phyloP scores from a whole-genome alignment of 371 early-diverging fungal genomes.

The Mortierella sp. region DNA sequence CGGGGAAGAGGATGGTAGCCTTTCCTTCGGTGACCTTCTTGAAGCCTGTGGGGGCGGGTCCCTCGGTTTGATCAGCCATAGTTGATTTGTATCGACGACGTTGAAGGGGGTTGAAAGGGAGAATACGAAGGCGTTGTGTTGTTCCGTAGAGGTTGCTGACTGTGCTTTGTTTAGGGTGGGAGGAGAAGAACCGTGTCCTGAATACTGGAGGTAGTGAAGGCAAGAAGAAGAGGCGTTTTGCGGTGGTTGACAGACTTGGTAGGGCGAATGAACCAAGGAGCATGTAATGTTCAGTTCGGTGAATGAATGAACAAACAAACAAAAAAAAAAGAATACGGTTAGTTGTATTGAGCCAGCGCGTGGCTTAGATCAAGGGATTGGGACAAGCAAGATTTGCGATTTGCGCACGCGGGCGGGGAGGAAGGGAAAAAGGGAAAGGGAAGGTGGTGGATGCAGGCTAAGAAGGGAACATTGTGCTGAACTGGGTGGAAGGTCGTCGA shows the following conservation, averaged over 20 bases:
- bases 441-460: neutral
- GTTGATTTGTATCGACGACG: slow-evolving; percentile 8
- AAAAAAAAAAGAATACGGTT: slow-evolving; percentile 11
- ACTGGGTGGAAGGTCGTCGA: slow-evolving; percentile 8
- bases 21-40: slow-evolving; percentile 83
- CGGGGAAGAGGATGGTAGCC: slow-evolving; percentile 93
- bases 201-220: neutral
- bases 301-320: slow-evolving; percentile 2
- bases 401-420: neutral
- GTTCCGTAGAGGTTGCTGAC: neutral
- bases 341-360: neutral
- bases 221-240: slow-evolving; percentile 10
- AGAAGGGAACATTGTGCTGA: too few relatives aligned
- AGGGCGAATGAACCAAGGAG: slow-evolving; percentile 11
- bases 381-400: slow-evolving; percentile 10
- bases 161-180: neutral
- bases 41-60: slow-evolving; percentile 48
- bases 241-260: neutral
- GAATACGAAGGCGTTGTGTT: neutral
- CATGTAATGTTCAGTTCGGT: slow-evolving; percentile 1
- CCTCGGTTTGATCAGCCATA: slow-evolving; percentile 38
- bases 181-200: neutral
- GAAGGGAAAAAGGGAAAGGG: neutral
- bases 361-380: slow-evolving; percentile 15
- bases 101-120: neutral